A percentile compares a stretch with the other conserved stretches of the same genome.
Evolutionary conservation across 495 filamentous ascomycete species (phyloP).

Genomic region (Penicillium pulvis): DNA sequence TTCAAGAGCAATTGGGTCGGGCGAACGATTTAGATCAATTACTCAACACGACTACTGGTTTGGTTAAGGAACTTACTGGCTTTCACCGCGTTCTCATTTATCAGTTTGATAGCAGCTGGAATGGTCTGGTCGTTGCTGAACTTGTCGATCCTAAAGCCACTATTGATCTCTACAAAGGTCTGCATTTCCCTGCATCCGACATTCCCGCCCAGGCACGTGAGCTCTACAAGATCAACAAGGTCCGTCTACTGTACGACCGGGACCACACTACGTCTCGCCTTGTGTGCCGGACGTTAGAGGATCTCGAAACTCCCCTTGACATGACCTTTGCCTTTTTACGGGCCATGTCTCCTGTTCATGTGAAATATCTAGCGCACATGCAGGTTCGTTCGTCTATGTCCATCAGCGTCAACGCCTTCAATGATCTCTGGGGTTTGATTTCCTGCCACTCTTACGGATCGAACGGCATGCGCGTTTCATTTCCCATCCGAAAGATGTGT

Average conservation of each 20-base stretch:
- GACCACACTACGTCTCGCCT: constrained; percentile 62
- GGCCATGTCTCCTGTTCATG: constrained; percentile 82
- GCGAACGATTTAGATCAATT: constrained; percentile 57
- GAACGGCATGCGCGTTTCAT: constrained; percentile 83
- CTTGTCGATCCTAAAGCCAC: constrained; percentile 79
- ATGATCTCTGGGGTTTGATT: constrained; percentile 87
- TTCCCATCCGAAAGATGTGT: constrained; percentile 93
- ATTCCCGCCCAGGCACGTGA: constrained; percentile 83
- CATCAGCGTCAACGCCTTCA: constrained; percentile 85
- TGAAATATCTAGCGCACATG: constrained; percentile 93
- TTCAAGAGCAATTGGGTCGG: constrained; percentile 61
- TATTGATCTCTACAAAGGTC: constrained; percentile 83
- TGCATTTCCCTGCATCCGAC: constrained; percentile 90
- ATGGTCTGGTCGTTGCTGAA: constrained; percentile 86
- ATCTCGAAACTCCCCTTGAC: constrained; percentile 78
- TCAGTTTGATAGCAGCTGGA: constrained; percentile 83
- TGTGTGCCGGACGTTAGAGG: constrained; percentile 75
- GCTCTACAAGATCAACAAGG: constrained; percentile 67
- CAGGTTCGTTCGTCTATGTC: constrained; percentile 90
- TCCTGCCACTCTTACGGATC: constrained; percentile 85
- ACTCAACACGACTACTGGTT: constrained; percentile 38
- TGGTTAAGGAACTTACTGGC: constrained; percentile 76
- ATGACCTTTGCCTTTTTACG: constrained; percentile 84
- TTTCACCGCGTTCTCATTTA: constrained; percentile 95
- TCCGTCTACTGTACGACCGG: constrained; percentile 43